Percentiles rank a stretch among this genome's conserved stretches.
These are phyloP conservation scores for Hippophae rhamnoides DNA, from an alignment of 306 rosid genomes.

Conservation along the genomic window DNA sequence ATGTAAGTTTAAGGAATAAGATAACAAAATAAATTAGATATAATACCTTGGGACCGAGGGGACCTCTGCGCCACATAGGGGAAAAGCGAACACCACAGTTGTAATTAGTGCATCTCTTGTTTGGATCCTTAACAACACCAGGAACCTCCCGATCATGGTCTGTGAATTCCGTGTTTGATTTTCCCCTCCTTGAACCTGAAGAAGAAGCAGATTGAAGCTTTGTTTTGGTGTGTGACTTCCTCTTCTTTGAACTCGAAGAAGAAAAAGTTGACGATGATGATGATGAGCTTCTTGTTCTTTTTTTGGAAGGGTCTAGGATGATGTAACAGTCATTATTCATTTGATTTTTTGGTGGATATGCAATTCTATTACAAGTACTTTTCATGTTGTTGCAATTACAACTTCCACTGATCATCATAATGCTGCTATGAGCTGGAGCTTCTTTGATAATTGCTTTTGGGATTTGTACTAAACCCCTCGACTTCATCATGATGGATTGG, in stretches of 20 bases:
- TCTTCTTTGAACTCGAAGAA: neutral
- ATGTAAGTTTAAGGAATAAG: too few species aligned
- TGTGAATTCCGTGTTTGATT: too few species aligned
- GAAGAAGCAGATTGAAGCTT: too few species aligned
- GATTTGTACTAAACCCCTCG: too few species aligned
- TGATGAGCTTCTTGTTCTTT: neutral
- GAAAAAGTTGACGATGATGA: too few species aligned
- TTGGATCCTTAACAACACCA: neutral
- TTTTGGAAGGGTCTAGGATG: slow-evolving; percentile 1
- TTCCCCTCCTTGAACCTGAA: too few species aligned
- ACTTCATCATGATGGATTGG: too few species aligned
- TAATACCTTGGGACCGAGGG: slow-evolving; percentile 24
- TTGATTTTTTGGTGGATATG: neutral
- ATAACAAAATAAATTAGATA: neutral
- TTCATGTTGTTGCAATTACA: neutral
- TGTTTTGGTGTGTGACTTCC: neutral
- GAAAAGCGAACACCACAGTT: slow-evolving; percentile 9
- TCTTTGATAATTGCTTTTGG: too few species aligned
- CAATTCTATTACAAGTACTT: too few species aligned
- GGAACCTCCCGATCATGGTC: neutral
- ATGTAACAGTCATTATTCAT: neutral
- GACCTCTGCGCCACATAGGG: slow-evolving; percentile 38
- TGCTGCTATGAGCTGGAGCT: too few species aligned
- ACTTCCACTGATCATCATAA: too few species aligned
- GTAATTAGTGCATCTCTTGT: slow-evolving; percentile 14